These are phyloP conservation scores for Neonothopanus nambi DNA, from an alignment of 1,284 basidiomycete species.

Conservation along the genomic window DNA sequence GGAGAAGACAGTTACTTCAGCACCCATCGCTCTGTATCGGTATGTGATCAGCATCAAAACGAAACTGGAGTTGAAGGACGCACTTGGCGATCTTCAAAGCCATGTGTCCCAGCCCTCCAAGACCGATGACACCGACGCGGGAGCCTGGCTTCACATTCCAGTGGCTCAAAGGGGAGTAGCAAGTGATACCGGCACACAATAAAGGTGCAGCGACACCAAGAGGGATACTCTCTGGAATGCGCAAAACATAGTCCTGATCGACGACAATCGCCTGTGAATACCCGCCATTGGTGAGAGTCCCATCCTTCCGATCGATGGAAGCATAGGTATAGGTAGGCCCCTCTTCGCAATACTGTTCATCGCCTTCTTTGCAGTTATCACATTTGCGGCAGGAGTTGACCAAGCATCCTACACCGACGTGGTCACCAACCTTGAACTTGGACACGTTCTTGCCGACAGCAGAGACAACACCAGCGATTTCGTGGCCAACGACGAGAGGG, in stretches of 20 bases:
- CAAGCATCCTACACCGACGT: conserved; percentile 11
- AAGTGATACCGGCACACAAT: conserved; percentile 13
- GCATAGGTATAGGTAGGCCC: not conserved
- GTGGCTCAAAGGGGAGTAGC: conserved; percentile 8
- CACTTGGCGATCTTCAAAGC: conserved; percentile 13
- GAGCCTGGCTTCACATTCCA: conserved; percentile 8
- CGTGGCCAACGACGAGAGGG: conserved; percentile 11
- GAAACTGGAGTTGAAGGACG: not conserved
- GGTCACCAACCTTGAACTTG: conserved; percentile 11
- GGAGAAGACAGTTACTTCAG: conserved; percentile 13
- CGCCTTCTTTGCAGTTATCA: conserved; percentile 8
- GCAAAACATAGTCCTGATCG: conserved; percentile 11
- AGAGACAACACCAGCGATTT: conserved; percentile 10
- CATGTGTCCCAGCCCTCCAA: conserved; percentile 12
- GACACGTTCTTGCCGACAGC: conserved; percentile 7
- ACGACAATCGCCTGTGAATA: conserved; percentile 13
- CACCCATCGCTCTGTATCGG: conserved; percentile 4
- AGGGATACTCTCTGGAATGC: conserved; percentile 8
- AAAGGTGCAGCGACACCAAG: conserved; percentile 8
- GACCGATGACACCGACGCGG: conserved; percentile 7
- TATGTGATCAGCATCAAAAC: not conserved
- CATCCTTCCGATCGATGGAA: conserved; percentile 3
- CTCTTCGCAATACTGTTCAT: conserved; percentile 11
- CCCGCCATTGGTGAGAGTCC: conserved; percentile 4
- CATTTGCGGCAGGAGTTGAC: conserved; percentile 12